Evolutionary conservation across 164 flowering plant genomes (phyloP), one percentile per base, ranked within the genome.

Genomic region (Saururus chinensis): DNA sequence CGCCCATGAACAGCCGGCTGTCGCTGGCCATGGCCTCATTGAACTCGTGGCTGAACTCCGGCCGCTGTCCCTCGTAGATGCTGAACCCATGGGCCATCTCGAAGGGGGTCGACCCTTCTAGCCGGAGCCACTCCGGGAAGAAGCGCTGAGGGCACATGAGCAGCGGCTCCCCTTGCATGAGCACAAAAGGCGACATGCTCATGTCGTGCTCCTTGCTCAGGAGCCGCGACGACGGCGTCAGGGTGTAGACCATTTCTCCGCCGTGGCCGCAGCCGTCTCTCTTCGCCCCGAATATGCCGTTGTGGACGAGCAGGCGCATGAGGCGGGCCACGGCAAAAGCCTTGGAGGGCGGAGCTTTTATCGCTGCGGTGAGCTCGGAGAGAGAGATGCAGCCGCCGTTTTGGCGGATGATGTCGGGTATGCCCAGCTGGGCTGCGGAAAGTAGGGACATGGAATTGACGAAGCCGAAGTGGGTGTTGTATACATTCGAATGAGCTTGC

Each of bases 101-200:
- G 24, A 57, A 62, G 7, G 51, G 37, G 0, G 30, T 5, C n/a
- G n/a, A 13, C 1, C 59, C 9, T 19, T 20, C 63, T 30, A 1
- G 52, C 19, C 19, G 41, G 26, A 66, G 41, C 57, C 52, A 54
- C 19, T 9, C 23, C 17, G 58, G 23, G 14, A 53, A 40, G 52
- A 37, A 45, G 4, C 41, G 52, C 26, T 30, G 54, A 7, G 54
- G 59, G 1, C 41, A 11, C 19, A 25, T 25, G 0, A 37, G 19
- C 16, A 49, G 24, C 0, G 42, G 58, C 11, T 65, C 68, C 3
- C 74, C 68, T 60, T 64, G 45, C 9, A 55, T 35, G 19, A 64
- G n/a, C 51, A 60, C 24, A 40, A 59, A 23, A 0, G 51, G 22
- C 1, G 63, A 20, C 24, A 59, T 14, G 30, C 51, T 59, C 57